A percentile compares a stretch with the other conserved stretches of the same genome.
phyloP scores from a whole-genome alignment of 176 grass and related monocot species.

The Triticum timopheevii region DNA sequence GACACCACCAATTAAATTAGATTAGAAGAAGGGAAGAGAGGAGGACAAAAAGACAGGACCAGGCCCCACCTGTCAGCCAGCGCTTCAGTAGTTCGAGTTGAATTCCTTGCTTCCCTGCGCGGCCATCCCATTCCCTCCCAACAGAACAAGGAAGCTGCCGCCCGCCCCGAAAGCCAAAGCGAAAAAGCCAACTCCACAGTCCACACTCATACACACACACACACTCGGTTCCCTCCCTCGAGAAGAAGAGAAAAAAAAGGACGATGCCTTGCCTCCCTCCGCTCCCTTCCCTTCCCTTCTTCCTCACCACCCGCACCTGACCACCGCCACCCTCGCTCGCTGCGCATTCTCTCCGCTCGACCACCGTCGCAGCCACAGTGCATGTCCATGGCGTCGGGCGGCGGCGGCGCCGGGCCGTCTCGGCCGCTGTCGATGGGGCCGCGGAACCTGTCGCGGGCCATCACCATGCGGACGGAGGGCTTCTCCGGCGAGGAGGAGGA shows the following conservation, averaged over 20 bases:
- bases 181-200: slow-evolving; percentile 26
- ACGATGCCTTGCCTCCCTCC: slow-evolving; percentile 43
- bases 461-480: slow-evolving; percentile 32
- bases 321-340: no score
- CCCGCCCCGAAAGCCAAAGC: slow-evolving; percentile 18
- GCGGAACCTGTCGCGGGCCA: slow-evolving; percentile 33
- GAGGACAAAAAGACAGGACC: neutral
- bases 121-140: slow-evolving; percentile 13
- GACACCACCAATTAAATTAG: no score
- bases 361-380: neutral
- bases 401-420: no score
- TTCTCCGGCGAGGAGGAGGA: slow-evolving; percentile 52
- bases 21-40: no score
- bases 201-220: neutral
- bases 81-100: neutral
- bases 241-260: neutral
- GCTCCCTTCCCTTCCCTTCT: slow-evolving; percentile 14
- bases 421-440: neutral
- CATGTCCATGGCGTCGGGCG: slow-evolving; percentile 42
- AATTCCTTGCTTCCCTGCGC: slow-evolving; percentile 45
- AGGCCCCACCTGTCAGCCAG: neutral
- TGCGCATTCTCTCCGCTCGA: neutral
- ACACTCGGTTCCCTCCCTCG: no score
- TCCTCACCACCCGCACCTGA: neutral
- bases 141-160: neutral